Evolutionary conservation across 768 basidiomycete species (phyloP).

Genomic region (Russula abietina): DNA sequence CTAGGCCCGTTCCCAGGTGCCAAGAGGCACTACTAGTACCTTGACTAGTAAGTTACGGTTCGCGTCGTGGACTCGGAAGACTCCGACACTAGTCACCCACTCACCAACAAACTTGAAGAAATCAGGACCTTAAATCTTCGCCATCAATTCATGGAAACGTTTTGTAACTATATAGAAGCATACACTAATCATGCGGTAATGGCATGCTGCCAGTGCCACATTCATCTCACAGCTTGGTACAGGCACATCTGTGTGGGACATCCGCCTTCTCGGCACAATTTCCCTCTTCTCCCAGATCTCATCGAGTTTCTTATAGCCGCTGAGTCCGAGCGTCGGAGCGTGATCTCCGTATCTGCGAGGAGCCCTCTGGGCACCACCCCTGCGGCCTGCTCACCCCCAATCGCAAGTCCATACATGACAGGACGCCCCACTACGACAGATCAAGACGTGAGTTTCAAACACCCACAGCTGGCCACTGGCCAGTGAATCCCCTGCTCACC

Average conservation of each 20-base stretch:
- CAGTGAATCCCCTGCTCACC: conserved; percentile 40
- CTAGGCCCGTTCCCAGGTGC: too few relatives aligned
- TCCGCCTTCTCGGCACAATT: conserved; percentile 41
- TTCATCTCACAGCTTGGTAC: conserved; percentile 3
- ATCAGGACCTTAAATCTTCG: too few relatives aligned
- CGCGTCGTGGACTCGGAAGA: too few relatives aligned
- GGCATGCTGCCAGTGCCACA: background rate
- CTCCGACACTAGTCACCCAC: too few relatives aligned
- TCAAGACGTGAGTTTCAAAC: background rate
- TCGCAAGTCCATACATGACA: conserved; percentile 64
- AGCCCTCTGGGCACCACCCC: conserved; percentile 66
- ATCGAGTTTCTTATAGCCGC: conserved; percentile 50
- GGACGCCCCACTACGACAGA: conserved; percentile 56
- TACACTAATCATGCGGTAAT: background rate
- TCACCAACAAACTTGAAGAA: too few relatives aligned
- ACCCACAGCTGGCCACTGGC: background rate
- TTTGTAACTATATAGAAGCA: too few relatives aligned
- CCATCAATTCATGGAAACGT: too few relatives aligned
- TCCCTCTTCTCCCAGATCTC: conserved; percentile 59
- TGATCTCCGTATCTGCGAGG: conserved; percentile 61
- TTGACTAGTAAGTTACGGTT: too few relatives aligned
- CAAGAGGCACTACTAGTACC: too few relatives aligned
- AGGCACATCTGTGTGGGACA: background rate
- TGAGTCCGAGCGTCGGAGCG: conserved; percentile 56
- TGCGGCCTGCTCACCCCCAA: conserved; percentile 67